Base-by-base conservation (phyloP, 2,329 filamentous ascomycete species). In the Emergomyces africanus region DNA sequence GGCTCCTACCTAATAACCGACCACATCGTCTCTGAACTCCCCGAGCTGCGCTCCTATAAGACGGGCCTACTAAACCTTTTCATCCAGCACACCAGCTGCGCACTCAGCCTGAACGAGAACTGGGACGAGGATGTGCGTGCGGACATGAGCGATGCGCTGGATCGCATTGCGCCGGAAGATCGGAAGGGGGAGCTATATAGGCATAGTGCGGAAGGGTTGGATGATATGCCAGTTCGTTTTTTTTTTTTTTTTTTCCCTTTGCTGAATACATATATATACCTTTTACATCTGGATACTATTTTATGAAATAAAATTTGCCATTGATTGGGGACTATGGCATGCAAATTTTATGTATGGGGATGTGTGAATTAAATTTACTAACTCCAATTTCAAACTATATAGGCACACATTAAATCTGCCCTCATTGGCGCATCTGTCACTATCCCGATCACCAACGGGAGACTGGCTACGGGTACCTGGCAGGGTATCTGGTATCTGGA, bases 131-230 rank as follows among this genome's bases (percentile, higher is more conserved):
- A 95, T 75, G 94, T 99, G n/a, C 82, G 90, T 60, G 82, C 81
- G 46, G 90, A 99, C 74, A 96, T 97, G 92, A 90, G 84, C 69
- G 90, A 96, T 76, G 90, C 92, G 53, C 78, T 99, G 64, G 92
- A 99, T 73, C 81, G 90, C 50, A 88, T 99, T 67, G 94, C 87
- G 48, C 90, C 91, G 0, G 88, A 89, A 68, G 91, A 95, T 59
- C 81, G 80, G 28, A 86, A 85, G 69, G 86, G 87, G 2, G 79
- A 83, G 9, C 72, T 97, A 51, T 99, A 97, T 75, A 78, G 89
- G 49, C 94, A 99, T 75, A 84, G 82, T 67, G 91, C 87, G 0
- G 94, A 96, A 78, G 94, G 94, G 2, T 70, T 73, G 57, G 94
- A 99, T 76, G 94, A 97, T 74, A 96, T 97, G 90, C 94, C 94